Evolutionary conservation across 352 stramenopile genomes (phyloP), one percentile per base, ranked within the genome.

Genomic region (Pythium aquatile): DNA sequence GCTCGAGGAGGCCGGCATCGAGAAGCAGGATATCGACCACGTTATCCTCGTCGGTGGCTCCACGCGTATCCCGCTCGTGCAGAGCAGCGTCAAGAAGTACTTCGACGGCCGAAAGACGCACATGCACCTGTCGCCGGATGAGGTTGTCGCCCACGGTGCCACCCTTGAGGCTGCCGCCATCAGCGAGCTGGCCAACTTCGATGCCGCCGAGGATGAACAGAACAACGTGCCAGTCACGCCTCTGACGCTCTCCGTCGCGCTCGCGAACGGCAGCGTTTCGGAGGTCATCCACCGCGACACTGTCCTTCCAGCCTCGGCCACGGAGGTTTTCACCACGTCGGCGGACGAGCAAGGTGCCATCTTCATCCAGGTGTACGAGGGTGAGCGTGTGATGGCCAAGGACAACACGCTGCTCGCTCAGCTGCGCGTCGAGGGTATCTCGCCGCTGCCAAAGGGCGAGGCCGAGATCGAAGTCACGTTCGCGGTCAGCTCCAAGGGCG

Each of bases 31-130:
- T 72, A 75, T 99, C 17, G 85, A 99, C 77, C 96, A 99, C 75
- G 79, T 99, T 40, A 94, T 99, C 59, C 84, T 99, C 35, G 92
- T 99, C 13, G 97, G 97, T 54, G 97, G 97, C 55, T 98, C 94
- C 42, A 96, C 97, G 40, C 96, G 98, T 78, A 99, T 99, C 73
- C 98, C 98, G 59, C 98, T 99, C 75, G 73, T 95, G 57, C 86
- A 95, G 70, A 78, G 61, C 54, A 74, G 74, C 33, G 68, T 96
- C 35, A 91, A 91, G 73, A 92, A 91, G 70, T 90, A 83, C 65
- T 96, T 96, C 60, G 85, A 95, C 52, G 84, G 83, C 69, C 91
- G 90, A 69, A 87, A 82, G 55, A 84, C 87, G 46, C 81, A 86
- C 70, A 75, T 89, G 67, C 87, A 94, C 69, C 75, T 96, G 61